Percentiles rank a stretch among this genome's conserved stretches.
Evolutionary conservation across 352 stramenopile genomes (phyloP).

Genomic region (Saprolegnia diclina): DNA sequence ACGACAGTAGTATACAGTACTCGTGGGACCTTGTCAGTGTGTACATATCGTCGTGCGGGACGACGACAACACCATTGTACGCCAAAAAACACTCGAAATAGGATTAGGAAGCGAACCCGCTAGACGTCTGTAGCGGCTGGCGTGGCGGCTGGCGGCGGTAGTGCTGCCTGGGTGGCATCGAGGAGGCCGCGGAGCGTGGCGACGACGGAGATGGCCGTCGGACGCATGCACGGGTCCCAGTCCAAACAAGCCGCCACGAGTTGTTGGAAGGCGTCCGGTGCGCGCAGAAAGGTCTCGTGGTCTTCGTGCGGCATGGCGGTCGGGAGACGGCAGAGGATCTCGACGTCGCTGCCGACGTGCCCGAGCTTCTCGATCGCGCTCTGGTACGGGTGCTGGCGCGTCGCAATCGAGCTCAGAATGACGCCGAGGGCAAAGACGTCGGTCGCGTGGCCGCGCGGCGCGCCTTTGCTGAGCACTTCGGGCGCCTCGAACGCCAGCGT

Average conservation of each 20-base stretch:
- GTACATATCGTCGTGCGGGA: no score
- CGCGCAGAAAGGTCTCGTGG: not conserved
- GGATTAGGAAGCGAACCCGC: no score
- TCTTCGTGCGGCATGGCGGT: not conserved
- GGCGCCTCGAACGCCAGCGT: constrained; percentile 49
- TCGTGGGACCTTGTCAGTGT: no score
- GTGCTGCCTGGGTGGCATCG: not conserved
- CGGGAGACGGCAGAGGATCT: not conserved
- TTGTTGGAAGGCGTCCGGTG: not conserved
- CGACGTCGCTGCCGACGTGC: constrained; percentile 14
- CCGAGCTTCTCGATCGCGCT: not conserved
- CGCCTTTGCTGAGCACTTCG: constrained; percentile 44
- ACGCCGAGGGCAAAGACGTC: constrained; percentile 67
- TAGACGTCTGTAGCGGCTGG: not conserved
- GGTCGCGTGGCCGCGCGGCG: constrained; percentile 36
- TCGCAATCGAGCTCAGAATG: constrained; percentile 52
- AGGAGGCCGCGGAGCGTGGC: not conserved
- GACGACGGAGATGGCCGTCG: not conserved
- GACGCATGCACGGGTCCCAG: not conserved
- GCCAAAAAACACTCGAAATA: no score
- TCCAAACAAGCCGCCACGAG: constrained; percentile 1
- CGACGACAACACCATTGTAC: no score
- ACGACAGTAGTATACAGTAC: no score
- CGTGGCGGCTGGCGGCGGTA: not conserved
- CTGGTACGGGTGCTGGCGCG: constrained; percentile 40